Percentiles rank a stretch among this genome's conserved stretches.
Evolutionary conservation across 1,284 basidiomycete species (phyloP).

Genomic region (Malassezia pachydermatis): DNA sequence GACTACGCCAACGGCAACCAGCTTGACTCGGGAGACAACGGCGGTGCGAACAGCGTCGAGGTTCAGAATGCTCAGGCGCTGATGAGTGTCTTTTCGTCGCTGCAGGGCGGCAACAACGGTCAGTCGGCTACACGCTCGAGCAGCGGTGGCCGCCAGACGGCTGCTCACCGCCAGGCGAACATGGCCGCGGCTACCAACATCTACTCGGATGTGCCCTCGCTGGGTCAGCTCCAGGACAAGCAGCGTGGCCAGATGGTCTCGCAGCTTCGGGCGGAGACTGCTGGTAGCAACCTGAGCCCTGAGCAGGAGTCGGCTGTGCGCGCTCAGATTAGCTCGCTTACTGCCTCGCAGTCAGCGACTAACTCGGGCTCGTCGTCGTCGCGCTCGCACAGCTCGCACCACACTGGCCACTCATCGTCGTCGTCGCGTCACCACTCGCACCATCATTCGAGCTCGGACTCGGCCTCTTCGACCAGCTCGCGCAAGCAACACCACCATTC

Average conservation of each 20-base stretch:
- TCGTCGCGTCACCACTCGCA: background rate
- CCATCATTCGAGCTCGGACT: background rate
- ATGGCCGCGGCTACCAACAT: background rate
- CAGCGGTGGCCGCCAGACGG: background rate
- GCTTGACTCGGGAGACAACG: background rate
- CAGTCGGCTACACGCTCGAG: background rate
- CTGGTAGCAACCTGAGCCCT: background rate
- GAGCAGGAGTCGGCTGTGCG: background rate
- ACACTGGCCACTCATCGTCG: background rate
- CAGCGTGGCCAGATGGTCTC: background rate
- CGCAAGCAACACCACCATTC: background rate
- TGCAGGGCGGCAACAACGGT: background rate
- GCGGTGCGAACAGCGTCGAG: background rate
- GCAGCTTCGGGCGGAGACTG: background rate
- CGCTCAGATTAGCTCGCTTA: background rate
- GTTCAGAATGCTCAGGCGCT: too few species aligned
- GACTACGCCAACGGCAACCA: background rate
- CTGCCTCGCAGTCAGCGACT: background rate
- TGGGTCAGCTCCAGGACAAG: background rate
- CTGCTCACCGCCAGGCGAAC: background rate
- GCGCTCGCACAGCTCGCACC: background rate
- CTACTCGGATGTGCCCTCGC: background rate
- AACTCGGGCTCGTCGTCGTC: background rate
- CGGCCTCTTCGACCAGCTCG: background rate
- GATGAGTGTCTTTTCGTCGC: too few species aligned